phyloP scores from a whole-genome alignment of 108 stramenopile genomes.

The Pseudonitzschia multiseries region DNA sequence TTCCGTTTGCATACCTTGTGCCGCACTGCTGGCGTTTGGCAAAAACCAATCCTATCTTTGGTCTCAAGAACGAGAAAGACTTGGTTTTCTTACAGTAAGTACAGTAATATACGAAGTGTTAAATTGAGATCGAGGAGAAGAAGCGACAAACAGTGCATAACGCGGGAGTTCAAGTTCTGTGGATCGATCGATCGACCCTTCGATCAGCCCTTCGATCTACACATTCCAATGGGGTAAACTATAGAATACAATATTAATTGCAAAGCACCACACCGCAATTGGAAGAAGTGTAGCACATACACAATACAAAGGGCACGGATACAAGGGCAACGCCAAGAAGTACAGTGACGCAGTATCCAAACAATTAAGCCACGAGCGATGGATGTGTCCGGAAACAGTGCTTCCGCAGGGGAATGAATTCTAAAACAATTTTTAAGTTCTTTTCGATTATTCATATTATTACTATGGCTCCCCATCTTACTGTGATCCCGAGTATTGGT shows the following conservation, averaged over 20 bases:
- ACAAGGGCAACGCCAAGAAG: background rate
- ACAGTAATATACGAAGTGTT: too few species aligned
- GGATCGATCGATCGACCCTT: background rate
- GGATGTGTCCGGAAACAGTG: too few species aligned
- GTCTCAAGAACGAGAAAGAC: constrained; percentile 21
- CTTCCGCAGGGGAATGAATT: background rate
- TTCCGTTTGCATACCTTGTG: constrained; percentile 28
- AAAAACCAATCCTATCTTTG: constrained; percentile 18
- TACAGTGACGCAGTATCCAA: background rate
- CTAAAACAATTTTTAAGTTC: background rate
- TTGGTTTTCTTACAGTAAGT: constrained; percentile 29
- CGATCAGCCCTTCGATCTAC: background rate
- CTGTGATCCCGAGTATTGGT: too few species aligned
- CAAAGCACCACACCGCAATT: background rate
- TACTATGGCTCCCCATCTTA: background rate
- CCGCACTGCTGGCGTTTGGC: constrained; percentile 24
- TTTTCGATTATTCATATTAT: background rate
- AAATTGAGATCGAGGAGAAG: background rate
- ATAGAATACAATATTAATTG: background rate
- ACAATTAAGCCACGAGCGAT: background rate
- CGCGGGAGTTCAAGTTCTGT: background rate
- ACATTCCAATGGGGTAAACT: background rate
- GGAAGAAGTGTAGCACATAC: background rate
- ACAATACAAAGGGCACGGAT: background rate
- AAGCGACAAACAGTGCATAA: background rate